Conservation (phyloP, 495 filamentous ascomycete genomes). For the Penicillium coffeae region DNA sequence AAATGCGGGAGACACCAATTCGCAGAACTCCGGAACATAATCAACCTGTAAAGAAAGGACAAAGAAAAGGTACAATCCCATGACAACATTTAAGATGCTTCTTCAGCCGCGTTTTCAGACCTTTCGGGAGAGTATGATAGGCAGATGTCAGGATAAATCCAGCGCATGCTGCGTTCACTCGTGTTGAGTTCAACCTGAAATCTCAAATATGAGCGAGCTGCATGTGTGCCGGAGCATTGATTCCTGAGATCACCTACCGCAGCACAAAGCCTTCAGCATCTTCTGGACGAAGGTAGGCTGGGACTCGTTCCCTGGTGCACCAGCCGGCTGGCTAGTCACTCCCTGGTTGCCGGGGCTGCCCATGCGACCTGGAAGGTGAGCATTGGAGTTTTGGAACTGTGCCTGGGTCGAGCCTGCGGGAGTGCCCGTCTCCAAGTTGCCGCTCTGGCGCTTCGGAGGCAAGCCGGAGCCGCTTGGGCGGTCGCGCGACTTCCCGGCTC, state of each 20-base stretch:
- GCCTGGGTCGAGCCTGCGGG: slow-evolving; percentile 81
- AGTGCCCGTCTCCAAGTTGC: slow-evolving; percentile 71
- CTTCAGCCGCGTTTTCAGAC: slow-evolving; percentile 26
- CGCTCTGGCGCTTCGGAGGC: slow-evolving; percentile 69
- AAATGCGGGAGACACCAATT: slow-evolving; percentile 11
- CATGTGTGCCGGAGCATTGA: slow-evolving; percentile 5
- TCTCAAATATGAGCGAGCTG: slow-evolving; percentile 27
- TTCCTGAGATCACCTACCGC: slow-evolving; percentile 55
- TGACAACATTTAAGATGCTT: slow-evolving; percentile 15
- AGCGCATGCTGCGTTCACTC: slow-evolving; percentile 14
- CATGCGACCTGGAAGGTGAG: slow-evolving; percentile 70
- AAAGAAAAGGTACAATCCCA: slow-evolving; percentile 16
- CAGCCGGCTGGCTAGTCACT: slow-evolving; percentile 47
- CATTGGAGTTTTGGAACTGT: slow-evolving; percentile 86
- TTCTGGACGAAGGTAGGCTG: slow-evolving; percentile 56
- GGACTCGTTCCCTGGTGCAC: slow-evolving; percentile 42
- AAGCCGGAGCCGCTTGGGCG: slow-evolving; percentile 75
- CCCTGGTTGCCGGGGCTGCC: slow-evolving; percentile 53
- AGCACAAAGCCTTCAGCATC: slow-evolving; percentile 79
- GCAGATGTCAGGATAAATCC: slow-evolving; percentile 14
- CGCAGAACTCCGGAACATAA: slow-evolving; percentile 18
- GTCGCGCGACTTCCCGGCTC: slow-evolving; percentile 71
- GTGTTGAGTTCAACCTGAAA: slow-evolving; percentile 31
- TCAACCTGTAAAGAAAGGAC: slow-evolving; percentile 5
- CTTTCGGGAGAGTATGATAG: slow-evolving; percentile 22